Evolutionary conservation across 352 stramenopile species (phyloP).

Genomic region (Phytophthora parvispora): DNA sequence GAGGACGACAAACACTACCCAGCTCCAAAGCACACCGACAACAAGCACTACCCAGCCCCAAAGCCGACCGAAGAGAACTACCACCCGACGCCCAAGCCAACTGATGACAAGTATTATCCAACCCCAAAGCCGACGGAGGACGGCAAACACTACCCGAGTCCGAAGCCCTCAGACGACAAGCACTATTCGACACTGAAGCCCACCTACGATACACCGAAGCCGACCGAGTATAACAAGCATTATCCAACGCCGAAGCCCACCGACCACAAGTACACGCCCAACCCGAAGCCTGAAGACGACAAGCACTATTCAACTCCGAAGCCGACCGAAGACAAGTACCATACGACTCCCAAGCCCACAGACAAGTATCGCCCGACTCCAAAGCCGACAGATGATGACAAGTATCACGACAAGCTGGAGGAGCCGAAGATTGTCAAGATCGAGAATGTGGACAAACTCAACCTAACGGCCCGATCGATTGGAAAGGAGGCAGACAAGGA

Average conservation of each 20-base stretch:
- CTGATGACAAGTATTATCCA: constrained; percentile 3
- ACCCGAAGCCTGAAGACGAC: constrained; percentile 5
- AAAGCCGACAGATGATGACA: constrained; percentile 2
- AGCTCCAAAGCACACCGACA: constrained; percentile 5
- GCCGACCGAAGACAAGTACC: neutral
- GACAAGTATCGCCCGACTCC: constrained; percentile 1
- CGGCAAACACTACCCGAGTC: constrained; percentile 6
- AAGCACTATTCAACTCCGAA: constrained; percentile 13
- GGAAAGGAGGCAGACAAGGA: constrained; percentile 12
- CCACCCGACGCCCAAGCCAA: constrained; percentile 14
- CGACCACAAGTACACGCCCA: neutral
- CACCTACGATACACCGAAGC: constrained; percentile 17
- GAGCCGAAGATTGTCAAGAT: constrained; percentile 14
- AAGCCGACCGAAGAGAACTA: constrained; percentile 3
- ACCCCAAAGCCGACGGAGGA: constrained; percentile 14
- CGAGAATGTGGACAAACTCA: neutral
- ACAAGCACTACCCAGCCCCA: constrained; percentile 4
- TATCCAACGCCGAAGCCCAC: neutral
- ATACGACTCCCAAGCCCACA: too few relatives aligned
- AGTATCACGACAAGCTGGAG: neutral
- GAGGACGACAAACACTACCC: constrained; percentile 4
- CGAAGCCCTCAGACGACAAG: constrained; percentile 3
- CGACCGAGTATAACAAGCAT: constrained; percentile 8
- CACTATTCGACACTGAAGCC: constrained; percentile 5
- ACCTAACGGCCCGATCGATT: neutral